phyloP scores from a whole-genome alignment of 176 grass and related monocot genomes.

The Olyra latifolia region DNA sequence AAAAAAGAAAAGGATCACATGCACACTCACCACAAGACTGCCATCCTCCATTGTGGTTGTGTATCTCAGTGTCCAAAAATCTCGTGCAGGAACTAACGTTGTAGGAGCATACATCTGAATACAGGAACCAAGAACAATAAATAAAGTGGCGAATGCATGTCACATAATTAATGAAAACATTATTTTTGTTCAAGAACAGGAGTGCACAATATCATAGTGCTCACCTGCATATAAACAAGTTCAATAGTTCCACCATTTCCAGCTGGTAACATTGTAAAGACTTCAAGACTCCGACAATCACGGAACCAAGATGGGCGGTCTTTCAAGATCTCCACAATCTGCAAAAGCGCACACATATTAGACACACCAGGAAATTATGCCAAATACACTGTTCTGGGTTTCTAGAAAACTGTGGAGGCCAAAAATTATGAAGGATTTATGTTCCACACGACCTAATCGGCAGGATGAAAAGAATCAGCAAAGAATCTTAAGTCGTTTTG shows the following conservation, averaged over 20 bases:
- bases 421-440: not conserved
- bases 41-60: conserved; percentile 85
- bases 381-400: not conserved
- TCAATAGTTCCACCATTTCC: conserved; percentile 94
- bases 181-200: not conserved
- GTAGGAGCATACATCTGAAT: conserved; percentile 95
- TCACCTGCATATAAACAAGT: conserved; percentile 94
- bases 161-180: not conserved
- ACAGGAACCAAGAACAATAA: conserved; percentile 17
- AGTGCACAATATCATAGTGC: not conserved
- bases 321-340: conserved; percentile 94
- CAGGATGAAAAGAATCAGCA: not conserved
- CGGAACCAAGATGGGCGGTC: conserved; percentile 87
- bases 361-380: conserved; percentile 15
- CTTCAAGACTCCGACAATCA: conserved; percentile 95
- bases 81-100: conserved; percentile 87
- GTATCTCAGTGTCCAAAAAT: conserved; percentile 98
- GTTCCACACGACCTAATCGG: not conserved
- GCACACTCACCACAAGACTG: conserved; percentile 76
- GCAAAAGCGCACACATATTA: conserved; percentile 27
- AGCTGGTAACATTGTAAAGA: conserved; percentile 82
- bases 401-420: not conserved
- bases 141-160: not conserved
- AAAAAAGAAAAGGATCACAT: conserved; percentile 14
- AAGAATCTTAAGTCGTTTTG: not conserved